Evolutionary conservation across 2,329 filamentous ascomycete genomes (phyloP), one percentile per base, ranked within the genome.

Genomic region (Diaporthe sp.): DNA sequence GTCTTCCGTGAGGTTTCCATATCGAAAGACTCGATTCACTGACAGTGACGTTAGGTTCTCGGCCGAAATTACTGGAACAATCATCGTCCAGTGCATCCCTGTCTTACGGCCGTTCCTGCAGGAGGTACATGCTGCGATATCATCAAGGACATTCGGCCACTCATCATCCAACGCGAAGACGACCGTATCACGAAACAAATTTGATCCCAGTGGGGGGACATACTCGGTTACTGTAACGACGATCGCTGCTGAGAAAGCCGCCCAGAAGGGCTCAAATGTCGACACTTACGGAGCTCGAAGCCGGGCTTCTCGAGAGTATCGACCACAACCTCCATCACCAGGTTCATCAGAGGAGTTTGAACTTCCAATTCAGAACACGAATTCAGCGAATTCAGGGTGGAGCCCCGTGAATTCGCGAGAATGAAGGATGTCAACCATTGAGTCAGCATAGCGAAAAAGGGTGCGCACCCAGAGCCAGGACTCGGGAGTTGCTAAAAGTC

Each of bases 51-150:
- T 12, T 28, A 72, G 70, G 71, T 72, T 72, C 33, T 72, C 71
- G n/a, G 58, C 71, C n/a, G 71, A 72, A 30, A 66, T 72, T 8
- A 52, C 45, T 13, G 71, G 71, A 38, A 72, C 71, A 5, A 72
- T 72, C 45, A 72, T 72, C 35, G 71, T 72, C n/a, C 71, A 72
- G 30, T 72, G 71, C 25, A 60, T 72, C 9, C 71, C 71, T 12
- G 61, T 72, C n/a, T 54, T 72, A 33, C 71, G 71, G 22, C 71
- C 71, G 3, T 72, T 72, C 71, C 28, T 72, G 8, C 58, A 66
- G 25, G 71, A 72, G 10, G 57, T 66, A 15, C 47, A 61, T 19
- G 45, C 70, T 25, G 45, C 57, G 12, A 52, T 72, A 35, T 52
- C 55, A 13, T 66, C 57, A 2, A 50, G 25, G 47, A 54, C 47